A percentile compares a stretch with the other conserved stretches of the same genome.
These are phyloP conservation scores for Trametopsis cervina DNA, from an alignment of 768 basidiomycete species.

Conservation along the genomic window DNA sequence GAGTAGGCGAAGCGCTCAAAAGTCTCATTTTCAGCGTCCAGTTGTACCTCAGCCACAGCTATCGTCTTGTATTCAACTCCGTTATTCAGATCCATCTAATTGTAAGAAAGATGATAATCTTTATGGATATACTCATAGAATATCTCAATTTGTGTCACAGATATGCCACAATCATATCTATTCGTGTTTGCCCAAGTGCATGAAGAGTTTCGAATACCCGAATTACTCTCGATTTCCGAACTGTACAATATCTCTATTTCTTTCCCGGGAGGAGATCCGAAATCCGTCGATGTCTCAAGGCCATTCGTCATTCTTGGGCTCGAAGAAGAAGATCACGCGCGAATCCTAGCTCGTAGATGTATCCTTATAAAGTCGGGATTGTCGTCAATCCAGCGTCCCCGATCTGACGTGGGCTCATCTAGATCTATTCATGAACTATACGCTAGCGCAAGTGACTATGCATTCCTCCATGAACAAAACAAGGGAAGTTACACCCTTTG, in stretches of 20 bases:
- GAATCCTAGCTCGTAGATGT: constrained; percentile 66
- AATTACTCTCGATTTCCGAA: constrained; percentile 71
- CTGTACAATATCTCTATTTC: constrained; percentile 58
- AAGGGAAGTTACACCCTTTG: constrained; percentile 39
- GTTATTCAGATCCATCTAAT: too few relatives aligned
- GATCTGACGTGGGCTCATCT: neutral
- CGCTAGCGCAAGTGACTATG: constrained; percentile 62
- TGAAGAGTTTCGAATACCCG: constrained; percentile 77
- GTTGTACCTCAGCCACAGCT: too few relatives aligned
- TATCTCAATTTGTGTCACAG: too few relatives aligned
- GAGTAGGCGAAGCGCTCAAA: neutral
- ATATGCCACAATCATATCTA: constrained; percentile 48
- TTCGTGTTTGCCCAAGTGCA: constrained; percentile 80
- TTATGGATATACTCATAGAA: too few relatives aligned
- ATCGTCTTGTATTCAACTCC: too few relatives aligned
- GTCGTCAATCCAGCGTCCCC: neutral
- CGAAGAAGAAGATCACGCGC: constrained; percentile 65
- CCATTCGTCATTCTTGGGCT: constrained; percentile 75
- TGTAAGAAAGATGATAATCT: too few relatives aligned
- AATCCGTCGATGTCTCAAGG: constrained; percentile 38
- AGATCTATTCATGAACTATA: constrained; percentile 80
- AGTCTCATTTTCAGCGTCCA: too few relatives aligned
- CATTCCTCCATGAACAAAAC: constrained; percentile 57
- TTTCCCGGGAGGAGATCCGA: constrained; percentile 33
- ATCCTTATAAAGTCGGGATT: constrained; percentile 72